phyloP scores from a whole-genome alignment of 2,329 filamentous ascomycete genomes.

The Didymella exigua region DNA sequence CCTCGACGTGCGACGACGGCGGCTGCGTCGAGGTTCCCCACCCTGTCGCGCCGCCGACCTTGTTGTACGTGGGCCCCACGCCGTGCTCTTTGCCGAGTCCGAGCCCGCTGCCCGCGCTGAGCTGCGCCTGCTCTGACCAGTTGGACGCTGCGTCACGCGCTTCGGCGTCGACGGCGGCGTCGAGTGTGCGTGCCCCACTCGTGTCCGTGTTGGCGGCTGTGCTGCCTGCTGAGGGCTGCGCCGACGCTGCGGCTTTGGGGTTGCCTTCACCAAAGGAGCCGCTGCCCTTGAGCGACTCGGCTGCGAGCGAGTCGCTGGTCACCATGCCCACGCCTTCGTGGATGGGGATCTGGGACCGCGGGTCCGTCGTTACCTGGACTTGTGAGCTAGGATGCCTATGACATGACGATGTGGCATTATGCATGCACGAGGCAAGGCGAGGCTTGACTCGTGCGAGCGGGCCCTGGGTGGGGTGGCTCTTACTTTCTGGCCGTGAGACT shows the following conservation, averaged over 20 bases:
- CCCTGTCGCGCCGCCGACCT: slow-evolving; percentile 25
- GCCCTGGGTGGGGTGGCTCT: background rate
- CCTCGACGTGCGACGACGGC: background rate
- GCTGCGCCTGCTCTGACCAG: slow-evolving; percentile 48
- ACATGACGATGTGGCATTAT: background rate
- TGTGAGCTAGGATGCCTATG: background rate
- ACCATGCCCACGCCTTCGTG: slow-evolving; percentile 69
- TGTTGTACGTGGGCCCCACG: slow-evolving; percentile 43
- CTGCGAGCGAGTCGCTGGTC: slow-evolving; percentile 73
- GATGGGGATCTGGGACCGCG: slow-evolving; percentile 53
- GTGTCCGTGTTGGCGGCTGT: slow-evolving; percentile 64
- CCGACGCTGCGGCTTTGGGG: slow-evolving; percentile 57
- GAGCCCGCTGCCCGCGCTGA: slow-evolving; percentile 49
- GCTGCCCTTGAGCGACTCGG: slow-evolving; percentile 67
- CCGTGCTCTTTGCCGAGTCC: slow-evolving; percentile 41
- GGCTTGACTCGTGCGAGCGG: slow-evolving; percentile 4
- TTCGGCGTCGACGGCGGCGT: slow-evolving; percentile 54
- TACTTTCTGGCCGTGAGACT: slow-evolving; percentile 16
- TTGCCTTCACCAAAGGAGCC: slow-evolving; percentile 68
- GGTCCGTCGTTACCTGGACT: slow-evolving; percentile 55
- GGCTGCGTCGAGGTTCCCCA: slow-evolving; percentile 23
- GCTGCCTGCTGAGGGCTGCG: slow-evolving; percentile 58
- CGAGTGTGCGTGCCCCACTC: slow-evolving; percentile 58
- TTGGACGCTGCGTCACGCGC: slow-evolving; percentile 52
- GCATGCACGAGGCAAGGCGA: background rate